Percentiles rank a stretch among this genome's conserved stretches.
These are phyloP conservation scores for Aphanocladium album DNA, from an alignment of 2,329 filamentous ascomycete species.

Conservation along the genomic window DNA sequence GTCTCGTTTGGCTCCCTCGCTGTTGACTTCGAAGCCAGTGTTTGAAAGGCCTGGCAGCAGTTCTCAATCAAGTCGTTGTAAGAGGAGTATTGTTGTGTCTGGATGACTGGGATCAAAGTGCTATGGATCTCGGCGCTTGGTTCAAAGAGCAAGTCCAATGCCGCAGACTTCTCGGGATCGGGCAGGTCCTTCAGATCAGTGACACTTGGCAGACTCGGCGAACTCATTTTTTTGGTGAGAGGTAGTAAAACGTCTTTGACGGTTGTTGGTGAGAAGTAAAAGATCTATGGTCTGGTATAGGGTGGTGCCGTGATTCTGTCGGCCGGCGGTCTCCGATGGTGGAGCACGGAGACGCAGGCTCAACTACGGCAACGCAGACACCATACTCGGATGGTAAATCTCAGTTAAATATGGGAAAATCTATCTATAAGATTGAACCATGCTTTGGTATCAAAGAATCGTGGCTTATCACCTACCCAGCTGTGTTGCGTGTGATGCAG, in stretches of 20 bases:
- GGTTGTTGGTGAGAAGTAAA: neutral
- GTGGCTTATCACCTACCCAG: no score
- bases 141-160: constrained; percentile 81
- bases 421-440: no score
- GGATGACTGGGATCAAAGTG: constrained; percentile 64
- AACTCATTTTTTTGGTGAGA: neutral
- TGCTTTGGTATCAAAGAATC: no score
- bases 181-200: constrained; percentile 50
- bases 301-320: neutral
- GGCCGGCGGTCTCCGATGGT: constrained; percentile 11
- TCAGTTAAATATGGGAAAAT: no score
- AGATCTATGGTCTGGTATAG: neutral
- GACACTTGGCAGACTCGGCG: constrained; percentile 49
- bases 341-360: neutral
- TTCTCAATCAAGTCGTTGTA: constrained; percentile 67
- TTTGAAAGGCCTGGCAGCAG: constrained; percentile 58
- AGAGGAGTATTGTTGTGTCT: constrained; percentile 49
- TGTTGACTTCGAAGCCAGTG: constrained; percentile 48
- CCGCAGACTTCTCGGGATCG: constrained; percentile 46
- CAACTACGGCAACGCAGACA: no score
- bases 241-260: neutral
- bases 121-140: constrained; percentile 69
- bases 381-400: no score
- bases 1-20: constrained; percentile 41
- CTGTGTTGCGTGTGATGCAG: no score